Evolutionary conservation across 306 rosid species (phyloP).

Genomic region (Vicia sativa): DNA sequence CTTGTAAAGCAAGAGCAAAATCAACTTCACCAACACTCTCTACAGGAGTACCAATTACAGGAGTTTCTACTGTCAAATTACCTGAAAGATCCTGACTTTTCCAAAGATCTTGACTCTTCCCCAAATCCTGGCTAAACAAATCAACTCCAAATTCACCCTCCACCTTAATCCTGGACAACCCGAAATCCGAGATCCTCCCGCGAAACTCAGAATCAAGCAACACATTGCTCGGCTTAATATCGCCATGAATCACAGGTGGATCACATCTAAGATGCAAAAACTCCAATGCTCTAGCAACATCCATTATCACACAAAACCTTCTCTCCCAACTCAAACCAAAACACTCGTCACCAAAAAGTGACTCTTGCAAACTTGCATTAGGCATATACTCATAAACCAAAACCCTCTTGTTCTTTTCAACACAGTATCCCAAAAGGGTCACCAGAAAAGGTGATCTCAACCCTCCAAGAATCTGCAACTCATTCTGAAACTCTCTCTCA

Average conservation of each 20-base stretch:
- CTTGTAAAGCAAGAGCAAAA: slow-evolving; percentile 93
- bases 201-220: slow-evolving; percentile 69
- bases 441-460: slow-evolving; percentile 82
- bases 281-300: slow-evolving; percentile 84
- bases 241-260: slow-evolving; percentile 96
- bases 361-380: slow-evolving; percentile 85
- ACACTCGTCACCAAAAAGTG: slow-evolving; percentile 72
- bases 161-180: slow-evolving; percentile 88
- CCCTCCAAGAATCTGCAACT: slow-evolving; percentile 92
- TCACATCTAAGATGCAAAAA: slow-evolving; percentile 88
- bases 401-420: slow-evolving; percentile 69
- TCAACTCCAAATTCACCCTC: slow-evolving; percentile 86
- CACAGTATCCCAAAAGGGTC: slow-evolving; percentile 85
- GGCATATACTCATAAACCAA: slow-evolving; percentile 91
- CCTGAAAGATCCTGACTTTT: slow-evolving; percentile 89
- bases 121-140: slow-evolving; percentile 89
- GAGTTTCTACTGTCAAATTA: slow-evolving; percentile 72
- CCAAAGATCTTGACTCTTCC: slow-evolving; percentile 77
- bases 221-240: slow-evolving; percentile 89
- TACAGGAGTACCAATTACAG: slow-evolving; percentile 74
- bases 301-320: slow-evolving; percentile 71
- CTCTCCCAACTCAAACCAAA: slow-evolving; percentile 78
- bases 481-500: slow-evolving; percentile 92
- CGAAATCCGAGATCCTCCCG: slow-evolving; percentile 82
- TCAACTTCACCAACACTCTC: slow-evolving; percentile 86